These are phyloP conservation scores for Candida tibetensis DNA, from an alignment of 805 yeast genomes.

Conservation along the genomic window DNA sequence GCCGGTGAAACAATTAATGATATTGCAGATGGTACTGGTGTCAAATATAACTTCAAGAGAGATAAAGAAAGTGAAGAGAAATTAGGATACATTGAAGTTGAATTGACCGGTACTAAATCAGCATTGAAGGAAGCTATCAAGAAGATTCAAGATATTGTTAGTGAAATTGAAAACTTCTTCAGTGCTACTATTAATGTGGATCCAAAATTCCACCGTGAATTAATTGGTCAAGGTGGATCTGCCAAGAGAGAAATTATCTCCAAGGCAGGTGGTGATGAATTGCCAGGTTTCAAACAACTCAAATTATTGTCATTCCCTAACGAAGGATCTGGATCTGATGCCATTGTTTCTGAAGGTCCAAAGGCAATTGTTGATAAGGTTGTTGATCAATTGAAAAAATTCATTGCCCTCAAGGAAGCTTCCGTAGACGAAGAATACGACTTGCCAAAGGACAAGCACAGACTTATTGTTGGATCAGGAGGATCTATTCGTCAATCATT, in stretches of 20 bases:
- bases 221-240: slow-evolving; percentile 79
- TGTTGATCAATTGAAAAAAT: slow-evolving; percentile 54
- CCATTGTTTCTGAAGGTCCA: slow-evolving; percentile 71
- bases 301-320: slow-evolving; percentile 69
- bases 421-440: slow-evolving; percentile 49
- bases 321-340: slow-evolving; percentile 54
- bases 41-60: slow-evolving; percentile 49
- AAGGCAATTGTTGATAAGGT: slow-evolving; percentile 68
- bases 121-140: slow-evolving; percentile 71
- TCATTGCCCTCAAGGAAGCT: slow-evolving; percentile 65
- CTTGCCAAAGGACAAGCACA: slow-evolving; percentile 71
- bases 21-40: slow-evolving; percentile 67
- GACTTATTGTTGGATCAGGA: slow-evolving; percentile 75
- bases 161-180: slow-evolving; percentile 60
- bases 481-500: slow-evolving; percentile 72
- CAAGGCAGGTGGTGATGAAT: slow-evolving; percentile 66
- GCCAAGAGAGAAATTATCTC: slow-evolving; percentile 68
- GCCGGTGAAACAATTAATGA: slow-evolving; percentile 80
- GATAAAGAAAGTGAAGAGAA: slow-evolving; percentile 44
- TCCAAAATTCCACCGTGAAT: slow-evolving; percentile 67
- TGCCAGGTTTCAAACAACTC: slow-evolving; percentile 44
- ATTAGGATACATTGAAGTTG: slow-evolving; percentile 57
- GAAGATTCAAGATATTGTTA: slow-evolving; percentile 59
- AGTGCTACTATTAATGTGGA: slow-evolving; percentile 62
- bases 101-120: slow-evolving; percentile 72